Conservation (phyloP, 164 flowering plant genomes). For the Aristolochia californica region DNA sequence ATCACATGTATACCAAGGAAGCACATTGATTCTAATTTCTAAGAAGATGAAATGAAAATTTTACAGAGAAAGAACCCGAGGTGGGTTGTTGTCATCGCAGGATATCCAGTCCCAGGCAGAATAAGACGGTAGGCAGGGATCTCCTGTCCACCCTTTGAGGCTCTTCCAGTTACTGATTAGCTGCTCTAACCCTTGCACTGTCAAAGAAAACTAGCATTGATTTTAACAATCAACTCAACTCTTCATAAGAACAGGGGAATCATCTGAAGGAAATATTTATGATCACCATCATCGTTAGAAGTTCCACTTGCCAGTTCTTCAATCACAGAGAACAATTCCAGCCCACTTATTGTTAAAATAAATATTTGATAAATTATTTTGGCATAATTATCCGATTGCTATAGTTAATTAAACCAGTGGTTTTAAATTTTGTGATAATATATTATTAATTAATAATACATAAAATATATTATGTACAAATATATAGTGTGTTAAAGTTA, state of each 20-base stretch:
- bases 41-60: neutral
- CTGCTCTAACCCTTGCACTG: slow-evolving; percentile 5
- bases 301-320: neutral
- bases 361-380: no score
- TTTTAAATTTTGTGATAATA: no score
- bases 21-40: no score
- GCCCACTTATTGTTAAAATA: no score
- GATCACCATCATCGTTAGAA: slow-evolving; percentile 1
- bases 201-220: neutral
- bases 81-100: slow-evolving; percentile 2
- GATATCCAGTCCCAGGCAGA: slow-evolving; percentile 5
- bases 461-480: no score
- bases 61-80: slow-evolving; percentile 4
- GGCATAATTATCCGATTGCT: no score
- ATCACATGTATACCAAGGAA: neutral
- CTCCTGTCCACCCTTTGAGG: slow-evolving; percentile 4
- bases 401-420: no score
- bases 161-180: neutral
- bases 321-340: slow-evolving; percentile 5
- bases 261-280: neutral
- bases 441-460: no score
- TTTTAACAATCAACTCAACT: neutral
- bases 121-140: slow-evolving; percentile 8
- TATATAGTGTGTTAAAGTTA: no score
- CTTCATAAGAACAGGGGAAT: neutral